A percentile compares a stretch with the other conserved stretches of the same genome.
phyloP scores from a whole-genome alignment of 148 eudicot species.

The Rhododendron ferrugineum region DNA sequence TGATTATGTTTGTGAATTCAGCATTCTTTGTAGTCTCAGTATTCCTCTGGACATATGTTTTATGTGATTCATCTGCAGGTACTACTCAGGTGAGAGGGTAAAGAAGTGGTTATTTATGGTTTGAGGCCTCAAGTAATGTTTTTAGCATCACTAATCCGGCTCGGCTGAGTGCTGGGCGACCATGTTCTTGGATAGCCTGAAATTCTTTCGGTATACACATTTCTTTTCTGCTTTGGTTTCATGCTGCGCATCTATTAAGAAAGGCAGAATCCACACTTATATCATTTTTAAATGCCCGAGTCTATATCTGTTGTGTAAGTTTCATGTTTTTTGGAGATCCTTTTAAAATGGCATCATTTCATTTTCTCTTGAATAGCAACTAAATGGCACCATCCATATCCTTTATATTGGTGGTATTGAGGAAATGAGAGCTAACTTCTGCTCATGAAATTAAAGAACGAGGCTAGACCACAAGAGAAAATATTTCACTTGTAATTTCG shows the following conservation, averaged over 20 bases:
- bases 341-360: neutral
- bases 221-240: neutral
- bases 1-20: neutral
- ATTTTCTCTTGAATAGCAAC: neutral
- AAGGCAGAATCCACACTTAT: too few species aligned
- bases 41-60: neutral
- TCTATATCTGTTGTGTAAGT: neutral
- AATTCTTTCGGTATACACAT: neutral
- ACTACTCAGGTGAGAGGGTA: neutral
- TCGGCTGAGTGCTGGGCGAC: neutral
- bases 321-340: neutral
- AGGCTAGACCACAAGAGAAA: neutral
- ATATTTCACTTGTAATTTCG: neutral
- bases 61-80: constrained; percentile 3
- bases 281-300: too few species aligned
- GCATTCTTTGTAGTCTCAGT: neutral
- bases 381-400: neutral
- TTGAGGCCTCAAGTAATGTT: neutral
- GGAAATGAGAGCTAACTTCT: neutral
- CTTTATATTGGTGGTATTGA: neutral
- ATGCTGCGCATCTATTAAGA: too few species aligned
- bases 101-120: neutral
- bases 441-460: neutral
- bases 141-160: neutral
- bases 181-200: neutral